Conservation (phyloP, 306 rosid genomes). For the Vigna angularis region DNA sequence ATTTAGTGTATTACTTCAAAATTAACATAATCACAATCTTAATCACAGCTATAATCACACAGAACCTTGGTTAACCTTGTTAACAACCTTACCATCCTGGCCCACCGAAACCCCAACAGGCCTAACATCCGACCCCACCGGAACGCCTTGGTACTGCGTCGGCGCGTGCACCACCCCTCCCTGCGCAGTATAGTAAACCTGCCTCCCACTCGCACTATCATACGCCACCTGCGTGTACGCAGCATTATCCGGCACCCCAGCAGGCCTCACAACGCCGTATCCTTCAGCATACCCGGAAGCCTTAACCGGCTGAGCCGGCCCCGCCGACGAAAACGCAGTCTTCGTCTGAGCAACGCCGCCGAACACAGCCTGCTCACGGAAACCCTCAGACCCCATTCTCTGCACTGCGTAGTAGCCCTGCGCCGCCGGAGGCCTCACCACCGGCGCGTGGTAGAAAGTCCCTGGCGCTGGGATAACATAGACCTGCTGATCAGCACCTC, state of each 20-base stretch:
- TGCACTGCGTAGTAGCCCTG: conserved; percentile 79
- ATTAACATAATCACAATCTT: conserved; percentile 44
- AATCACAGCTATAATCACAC: conserved; percentile 52
- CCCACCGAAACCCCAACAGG: conserved; percentile 53
- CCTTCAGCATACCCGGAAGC: conserved; percentile 57
- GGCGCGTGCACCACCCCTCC: conserved; percentile 63
- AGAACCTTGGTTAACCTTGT: conserved; percentile 65
- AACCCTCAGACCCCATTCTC: conserved; percentile 62
- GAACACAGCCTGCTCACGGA: conserved; percentile 78
- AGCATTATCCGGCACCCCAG: conserved; percentile 44
- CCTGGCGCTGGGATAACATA: conserved; percentile 68
- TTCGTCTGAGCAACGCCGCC: conserved; percentile 45
- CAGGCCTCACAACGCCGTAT: conserved; percentile 52
- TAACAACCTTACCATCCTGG: conserved; percentile 68
- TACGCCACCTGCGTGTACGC: conserved; percentile 56
- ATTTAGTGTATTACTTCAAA: conserved; percentile 39
- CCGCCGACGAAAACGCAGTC: conserved; percentile 41
- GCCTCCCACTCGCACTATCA: conserved; percentile 74
- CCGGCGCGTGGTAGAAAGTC: conserved; percentile 55
- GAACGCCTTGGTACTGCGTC: conserved; percentile 53
- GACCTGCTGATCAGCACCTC: conserved; percentile 58
- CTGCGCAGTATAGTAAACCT: conserved; percentile 69
- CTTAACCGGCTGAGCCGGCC: conserved; percentile 53
- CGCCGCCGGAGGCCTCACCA: conserved; percentile 52
- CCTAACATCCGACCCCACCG: conserved; percentile 49